phyloP scores from a whole-genome alignment of 331 rosid genomes.

The Ulmus americana region DNA sequence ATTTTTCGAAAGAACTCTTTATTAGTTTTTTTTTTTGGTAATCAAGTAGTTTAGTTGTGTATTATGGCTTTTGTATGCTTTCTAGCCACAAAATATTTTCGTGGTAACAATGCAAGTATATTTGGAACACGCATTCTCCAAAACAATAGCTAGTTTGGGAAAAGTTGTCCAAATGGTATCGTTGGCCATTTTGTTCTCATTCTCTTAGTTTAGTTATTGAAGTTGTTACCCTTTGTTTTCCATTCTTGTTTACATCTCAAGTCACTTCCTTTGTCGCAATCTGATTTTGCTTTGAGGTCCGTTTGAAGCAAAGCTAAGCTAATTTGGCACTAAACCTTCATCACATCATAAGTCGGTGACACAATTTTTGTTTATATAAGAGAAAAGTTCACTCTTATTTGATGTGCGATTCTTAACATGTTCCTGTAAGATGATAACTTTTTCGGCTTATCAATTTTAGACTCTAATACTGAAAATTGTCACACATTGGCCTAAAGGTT shows the following conservation, averaged over 20 bases:
- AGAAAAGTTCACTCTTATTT: too few relatives aligned
- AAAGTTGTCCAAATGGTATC: background rate
- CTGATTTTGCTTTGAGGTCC: background rate
- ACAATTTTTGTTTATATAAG: background rate
- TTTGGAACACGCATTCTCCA: background rate
- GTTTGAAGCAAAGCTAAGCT: background rate
- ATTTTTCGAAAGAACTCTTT: background rate
- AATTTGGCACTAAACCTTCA: conserved; percentile 1
- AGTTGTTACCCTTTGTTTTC: background rate
- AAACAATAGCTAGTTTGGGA: conserved; percentile 3
- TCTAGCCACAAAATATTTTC: too few relatives aligned
- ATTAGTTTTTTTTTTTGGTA: background rate
- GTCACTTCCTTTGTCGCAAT: background rate
- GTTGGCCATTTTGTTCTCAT: conserved; percentile 4
- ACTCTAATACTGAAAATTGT: too few relatives aligned
- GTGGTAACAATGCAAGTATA: too few relatives aligned
- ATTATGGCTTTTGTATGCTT: too few relatives aligned
- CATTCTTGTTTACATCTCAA: background rate
- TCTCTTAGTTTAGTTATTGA: background rate
- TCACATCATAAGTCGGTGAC: background rate
- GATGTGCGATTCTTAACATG: too few relatives aligned
- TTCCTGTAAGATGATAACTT: too few relatives aligned
- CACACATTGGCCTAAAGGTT: too few relatives aligned
- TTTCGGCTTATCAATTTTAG: too few relatives aligned
- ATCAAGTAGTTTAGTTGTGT: too few relatives aligned